phyloP scores from a whole-genome alignment of 2,329 filamentous ascomycete genomes.

The Blumeriella jaapii region DNA sequence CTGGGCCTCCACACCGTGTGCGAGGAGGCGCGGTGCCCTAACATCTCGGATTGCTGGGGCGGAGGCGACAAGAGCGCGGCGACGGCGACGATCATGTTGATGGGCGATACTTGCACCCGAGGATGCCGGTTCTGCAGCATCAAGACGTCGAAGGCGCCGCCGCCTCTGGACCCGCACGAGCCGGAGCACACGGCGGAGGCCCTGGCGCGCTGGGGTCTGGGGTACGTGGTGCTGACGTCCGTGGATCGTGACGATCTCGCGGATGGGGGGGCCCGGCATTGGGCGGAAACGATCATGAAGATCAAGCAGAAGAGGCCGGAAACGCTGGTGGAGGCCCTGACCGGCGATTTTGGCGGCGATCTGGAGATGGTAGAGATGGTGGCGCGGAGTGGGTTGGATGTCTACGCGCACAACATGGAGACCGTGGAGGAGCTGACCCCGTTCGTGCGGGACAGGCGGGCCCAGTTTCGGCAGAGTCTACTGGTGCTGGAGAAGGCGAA shows the following conservation, averaged over 20 bases:
- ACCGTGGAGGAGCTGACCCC: conserved; percentile 87
- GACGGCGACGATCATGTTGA: conserved; percentile 97
- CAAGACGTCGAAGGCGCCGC: conserved; percentile 67
- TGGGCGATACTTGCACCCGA: conserved; percentile 96
- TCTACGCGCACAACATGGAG: conserved; percentile 96
- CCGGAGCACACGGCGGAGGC: conserved; percentile 96
- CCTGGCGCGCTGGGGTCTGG: conserved; percentile 80
- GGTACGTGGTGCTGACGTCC: conserved; percentile 87
- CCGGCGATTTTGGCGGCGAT: conserved; percentile 79
- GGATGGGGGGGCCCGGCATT: conserved; percentile 82
- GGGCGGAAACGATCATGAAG: conserved; percentile 85
- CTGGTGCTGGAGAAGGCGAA: conserved; percentile 74
- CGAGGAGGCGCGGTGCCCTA: conserved; percentile 93
- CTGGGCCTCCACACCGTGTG: conserved; percentile 90
- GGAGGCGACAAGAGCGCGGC: conserved; percentile 78
- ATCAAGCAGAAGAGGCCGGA: conserved; percentile 77
- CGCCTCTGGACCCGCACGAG: conserved; percentile 86
- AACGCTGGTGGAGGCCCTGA: conserved; percentile 72
- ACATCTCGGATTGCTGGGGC: conserved; percentile 97
- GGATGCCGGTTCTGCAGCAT: conserved; percentile 96
- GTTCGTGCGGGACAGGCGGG: conserved; percentile 77
- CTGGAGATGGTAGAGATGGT: conserved; percentile 78
- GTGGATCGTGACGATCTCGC: conserved; percentile 88
- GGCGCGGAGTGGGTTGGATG: conserved; percentile 79
- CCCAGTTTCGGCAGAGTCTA: conserved; percentile 79